Conservation (phyloP, 306 rosid genomes). For the Vigna angularis region DNA sequence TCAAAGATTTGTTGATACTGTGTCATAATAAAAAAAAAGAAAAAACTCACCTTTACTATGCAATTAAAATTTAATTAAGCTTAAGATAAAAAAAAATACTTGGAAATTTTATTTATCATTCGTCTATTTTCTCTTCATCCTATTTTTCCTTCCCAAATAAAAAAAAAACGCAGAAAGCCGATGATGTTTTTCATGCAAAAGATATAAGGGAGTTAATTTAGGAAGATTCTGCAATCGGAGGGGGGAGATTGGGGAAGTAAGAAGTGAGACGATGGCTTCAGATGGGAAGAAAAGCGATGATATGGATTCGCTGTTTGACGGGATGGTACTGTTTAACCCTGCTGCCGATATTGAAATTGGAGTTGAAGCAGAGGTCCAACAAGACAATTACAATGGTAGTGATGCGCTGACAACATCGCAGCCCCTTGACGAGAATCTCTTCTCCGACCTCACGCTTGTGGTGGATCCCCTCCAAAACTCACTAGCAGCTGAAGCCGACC, state of each 20-base stretch:
- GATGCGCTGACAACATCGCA: constrained; percentile 43
- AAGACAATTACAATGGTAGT: constrained; percentile 30
- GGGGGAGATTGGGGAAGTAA: neutral
- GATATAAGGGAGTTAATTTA: neutral
- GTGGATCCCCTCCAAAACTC: constrained; percentile 48
- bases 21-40: no score
- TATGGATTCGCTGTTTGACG: constrained; percentile 81
- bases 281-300: constrained; percentile 56
- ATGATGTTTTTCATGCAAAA: neutral
- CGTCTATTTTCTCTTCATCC: no score
- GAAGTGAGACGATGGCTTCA: constrained; percentile 31
- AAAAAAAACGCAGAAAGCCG: neutral
- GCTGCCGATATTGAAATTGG: constrained; percentile 45
- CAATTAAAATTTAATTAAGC: no score
- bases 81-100: no score
- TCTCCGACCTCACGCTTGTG: constrained; percentile 75
- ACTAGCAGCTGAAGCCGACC: constrained; percentile 31
- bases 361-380: constrained; percentile 22
- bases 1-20: no score
- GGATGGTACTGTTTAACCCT: constrained; percentile 74
- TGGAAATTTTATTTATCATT: no score
- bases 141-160: no score
- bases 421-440: constrained; percentile 86
- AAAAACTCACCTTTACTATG: no score
- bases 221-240: neutral